Conservation (phyloP, 306 rosid species). For the Quercus alba region DNA sequence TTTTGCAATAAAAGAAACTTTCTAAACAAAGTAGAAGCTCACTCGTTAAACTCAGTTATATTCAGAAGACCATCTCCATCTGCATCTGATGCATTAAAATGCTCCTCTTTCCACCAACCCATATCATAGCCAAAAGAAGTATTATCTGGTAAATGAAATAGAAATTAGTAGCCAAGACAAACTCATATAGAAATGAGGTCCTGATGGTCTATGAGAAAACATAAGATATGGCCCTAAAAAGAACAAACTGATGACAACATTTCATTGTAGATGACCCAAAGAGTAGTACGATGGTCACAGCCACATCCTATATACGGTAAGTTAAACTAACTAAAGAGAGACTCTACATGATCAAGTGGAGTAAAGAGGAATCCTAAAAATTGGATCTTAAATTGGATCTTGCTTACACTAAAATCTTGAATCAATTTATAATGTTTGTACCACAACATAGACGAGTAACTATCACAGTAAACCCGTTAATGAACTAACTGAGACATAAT, state of each 20-base stretch:
- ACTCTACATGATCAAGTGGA: neutral
- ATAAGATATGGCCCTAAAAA: neutral
- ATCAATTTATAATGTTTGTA: too few species aligned
- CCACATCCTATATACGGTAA: neutral
- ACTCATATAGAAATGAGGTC: neutral
- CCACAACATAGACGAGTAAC: too few species aligned
- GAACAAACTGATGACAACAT: neutral
- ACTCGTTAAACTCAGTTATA: slow-evolving; percentile 89
- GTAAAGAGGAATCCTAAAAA: neutral
- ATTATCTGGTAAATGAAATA: slow-evolving; percentile 43
- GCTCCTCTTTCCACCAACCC: slow-evolving; percentile 98
- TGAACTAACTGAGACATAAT: too few species aligned
- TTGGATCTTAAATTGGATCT: neutral
- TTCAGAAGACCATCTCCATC: slow-evolving; percentile 81
- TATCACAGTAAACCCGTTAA: too few species aligned
- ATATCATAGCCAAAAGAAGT: slow-evolving; percentile 78
- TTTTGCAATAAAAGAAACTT: slow-evolving; percentile 1
- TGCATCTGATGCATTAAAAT: slow-evolving; percentile 88
- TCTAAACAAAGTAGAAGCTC: slow-evolving; percentile 42
- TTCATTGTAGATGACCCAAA: neutral
- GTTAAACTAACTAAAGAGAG: neutral
- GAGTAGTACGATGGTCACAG: neutral
- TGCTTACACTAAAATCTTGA: too few species aligned
- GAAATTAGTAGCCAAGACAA: slow-evolving; percentile 23
- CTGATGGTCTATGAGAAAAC: neutral